Evolutionary conservation across 2,329 filamentous ascomycete genomes (phyloP).

Genomic region (Orbilia brochopaga): DNA sequence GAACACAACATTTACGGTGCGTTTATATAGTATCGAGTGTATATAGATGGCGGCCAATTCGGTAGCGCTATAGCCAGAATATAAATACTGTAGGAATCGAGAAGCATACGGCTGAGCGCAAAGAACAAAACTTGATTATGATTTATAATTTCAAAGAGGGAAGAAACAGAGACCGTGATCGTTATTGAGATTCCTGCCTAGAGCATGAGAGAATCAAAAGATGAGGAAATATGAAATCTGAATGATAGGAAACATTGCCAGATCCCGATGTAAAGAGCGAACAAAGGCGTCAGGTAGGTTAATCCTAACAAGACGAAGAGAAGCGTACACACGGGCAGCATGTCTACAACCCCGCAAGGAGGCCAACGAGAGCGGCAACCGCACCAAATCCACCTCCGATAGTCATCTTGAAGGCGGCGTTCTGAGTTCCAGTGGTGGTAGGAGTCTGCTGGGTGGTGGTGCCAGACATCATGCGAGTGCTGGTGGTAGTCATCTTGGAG

Average conservation of each 20-base stretch:
- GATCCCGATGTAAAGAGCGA: too few relatives aligned
- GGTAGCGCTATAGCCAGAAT: too few relatives aligned
- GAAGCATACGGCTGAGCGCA: too few relatives aligned
- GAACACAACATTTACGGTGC: too few relatives aligned
- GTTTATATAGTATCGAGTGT: too few relatives aligned
- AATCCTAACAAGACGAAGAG: background rate
- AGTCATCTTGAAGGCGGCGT: slow-evolving; percentile 2
- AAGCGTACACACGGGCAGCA: background rate
- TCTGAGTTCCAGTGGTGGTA: slow-evolving; percentile 17
- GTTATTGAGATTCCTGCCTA: background rate
- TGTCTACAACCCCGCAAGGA: slow-evolving; percentile 13
- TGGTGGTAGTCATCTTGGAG: background rate
- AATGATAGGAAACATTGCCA: too few relatives aligned
- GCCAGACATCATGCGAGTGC: background rate
- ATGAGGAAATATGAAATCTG: too few relatives aligned
- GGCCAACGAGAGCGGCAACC: slow-evolving; percentile 1
- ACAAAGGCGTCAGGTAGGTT: background rate
- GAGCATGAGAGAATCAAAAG: background rate
- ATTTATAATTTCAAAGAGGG: too few relatives aligned
- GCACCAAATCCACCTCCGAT: background rate
- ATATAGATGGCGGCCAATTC: too few relatives aligned
- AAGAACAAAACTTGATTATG: too few relatives aligned
- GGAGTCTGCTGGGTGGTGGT: background rate
- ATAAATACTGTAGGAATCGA: too few relatives aligned
- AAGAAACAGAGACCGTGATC: background rate